Conservation (phyloP, 306 rosid species). For the Lagenaria siceraria region DNA sequence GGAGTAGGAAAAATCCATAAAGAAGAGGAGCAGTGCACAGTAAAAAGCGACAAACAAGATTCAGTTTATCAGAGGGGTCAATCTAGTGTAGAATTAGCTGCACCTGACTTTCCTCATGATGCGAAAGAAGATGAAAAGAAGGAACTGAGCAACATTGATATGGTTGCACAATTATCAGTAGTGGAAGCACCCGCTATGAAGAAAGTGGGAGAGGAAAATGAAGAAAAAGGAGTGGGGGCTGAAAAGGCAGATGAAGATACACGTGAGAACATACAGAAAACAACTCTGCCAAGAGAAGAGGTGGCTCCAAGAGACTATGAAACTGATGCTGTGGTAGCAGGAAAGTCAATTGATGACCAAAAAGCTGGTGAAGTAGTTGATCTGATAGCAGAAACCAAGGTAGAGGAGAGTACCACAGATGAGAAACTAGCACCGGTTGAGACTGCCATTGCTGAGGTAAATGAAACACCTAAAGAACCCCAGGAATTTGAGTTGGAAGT, state of each 20-base stretch:
- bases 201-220: not conserved
- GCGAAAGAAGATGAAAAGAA: slow-evolving; percentile 1
- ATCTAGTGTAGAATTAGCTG: not conserved
- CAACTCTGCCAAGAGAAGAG: not conserved
- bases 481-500: not conserved
- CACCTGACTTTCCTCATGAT: not conserved
- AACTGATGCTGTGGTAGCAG: not conserved
- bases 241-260: not conserved
- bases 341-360: slow-evolving; percentile 1
- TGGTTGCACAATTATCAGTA: not conserved
- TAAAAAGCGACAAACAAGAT: not conserved
- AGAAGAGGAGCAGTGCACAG: not conserved
- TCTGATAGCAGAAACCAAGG: slow-evolving; percentile 4
- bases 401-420: not conserved
- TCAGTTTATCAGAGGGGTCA: not conserved
- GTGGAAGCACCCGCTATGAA: not conserved
- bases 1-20: not conserved
- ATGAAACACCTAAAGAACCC: not conserved
- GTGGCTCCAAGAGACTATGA: not conserved
- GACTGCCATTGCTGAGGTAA: not conserved
- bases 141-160: not conserved
- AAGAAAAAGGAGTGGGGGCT: not conserved
- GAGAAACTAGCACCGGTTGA: not conserved
- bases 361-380: not conserved
- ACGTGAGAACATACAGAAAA: not conserved